These are phyloP conservation scores for Coniosporium tulheliwenetii DNA, from an alignment of 2,329 filamentous ascomycete species.

Conservation along the genomic window DNA sequence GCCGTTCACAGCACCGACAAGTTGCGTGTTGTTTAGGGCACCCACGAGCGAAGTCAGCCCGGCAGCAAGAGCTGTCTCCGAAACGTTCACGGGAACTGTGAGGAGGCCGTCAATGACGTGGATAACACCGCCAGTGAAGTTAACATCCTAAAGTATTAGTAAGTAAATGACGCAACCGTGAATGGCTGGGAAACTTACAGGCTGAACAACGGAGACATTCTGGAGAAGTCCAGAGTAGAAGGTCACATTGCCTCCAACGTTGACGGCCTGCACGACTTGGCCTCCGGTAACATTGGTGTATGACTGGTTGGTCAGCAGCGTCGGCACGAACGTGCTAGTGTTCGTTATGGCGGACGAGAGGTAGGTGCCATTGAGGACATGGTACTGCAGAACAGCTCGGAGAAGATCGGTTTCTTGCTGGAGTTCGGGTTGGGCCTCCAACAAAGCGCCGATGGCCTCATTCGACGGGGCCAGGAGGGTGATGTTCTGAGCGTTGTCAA, in stretches of 20 bases:
- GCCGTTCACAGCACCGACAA: constrained; percentile 24
- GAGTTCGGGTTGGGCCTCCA: constrained; percentile 19
- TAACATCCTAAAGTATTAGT: constrained; percentile 18
- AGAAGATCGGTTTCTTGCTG: constrained; percentile 16
- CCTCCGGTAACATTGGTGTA: constrained; percentile 45
- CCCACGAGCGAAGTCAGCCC: constrained; percentile 25
- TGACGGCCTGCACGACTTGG: constrained; percentile 37
- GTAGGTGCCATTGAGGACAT: constrained; percentile 40
- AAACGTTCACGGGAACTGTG: constrained; percentile 18
- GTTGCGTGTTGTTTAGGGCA: constrained; percentile 21
- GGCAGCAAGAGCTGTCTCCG: constrained; percentile 15
- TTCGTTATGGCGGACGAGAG: constrained; percentile 19
- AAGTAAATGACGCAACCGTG: constrained; percentile 1
- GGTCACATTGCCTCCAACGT: constrained; percentile 25
- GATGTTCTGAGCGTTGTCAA: constrained; percentile 31
- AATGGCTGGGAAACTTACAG: constrained; percentile 22
- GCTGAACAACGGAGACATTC: constrained; percentile 30
- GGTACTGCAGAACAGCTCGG: constrained; percentile 38
- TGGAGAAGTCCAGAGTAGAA: constrained; percentile 38
- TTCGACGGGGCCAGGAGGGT: constrained; percentile 45
- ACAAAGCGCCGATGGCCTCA: constrained; percentile 26
- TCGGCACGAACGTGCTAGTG: constrained; percentile 29
- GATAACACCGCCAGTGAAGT: constrained; percentile 28
- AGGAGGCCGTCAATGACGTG: constrained; percentile 31
- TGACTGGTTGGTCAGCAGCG: constrained; percentile 31